Percentiles rank a stretch among this genome's conserved stretches.
Evolutionary conservation across 2,329 filamentous ascomycete species (phyloP).

Genomic region (Fusarium buharicum): DNA sequence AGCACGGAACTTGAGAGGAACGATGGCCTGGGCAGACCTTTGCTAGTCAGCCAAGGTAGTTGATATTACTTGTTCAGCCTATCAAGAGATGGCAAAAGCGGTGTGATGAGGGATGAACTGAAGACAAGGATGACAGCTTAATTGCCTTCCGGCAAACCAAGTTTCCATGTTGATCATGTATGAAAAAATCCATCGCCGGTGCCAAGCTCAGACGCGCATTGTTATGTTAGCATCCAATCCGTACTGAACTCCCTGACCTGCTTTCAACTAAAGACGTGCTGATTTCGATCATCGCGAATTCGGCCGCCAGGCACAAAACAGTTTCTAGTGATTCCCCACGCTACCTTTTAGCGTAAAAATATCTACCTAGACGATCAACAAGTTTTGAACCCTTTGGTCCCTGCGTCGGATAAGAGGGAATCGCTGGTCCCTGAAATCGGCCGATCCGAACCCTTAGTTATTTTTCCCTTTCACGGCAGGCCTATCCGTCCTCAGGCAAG

Average conservation of each 20-base stretch:
- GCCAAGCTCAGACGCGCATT: not conserved
- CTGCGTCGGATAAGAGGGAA: not conserved
- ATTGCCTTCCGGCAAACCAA: constrained; percentile 3
- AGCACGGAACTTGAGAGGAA: not conserved
- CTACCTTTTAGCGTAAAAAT: constrained; percentile 5
- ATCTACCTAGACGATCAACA: not conserved
- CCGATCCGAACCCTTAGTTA: constrained; percentile 3
- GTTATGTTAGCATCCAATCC: constrained; percentile 14
- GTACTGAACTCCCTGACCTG: not conserved
- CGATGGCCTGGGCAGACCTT: not conserved
- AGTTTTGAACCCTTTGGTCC: not conserved
- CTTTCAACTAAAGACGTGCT: not conserved
- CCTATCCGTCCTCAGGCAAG: constrained; percentile 11
- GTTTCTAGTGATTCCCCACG: constrained; percentile 3
- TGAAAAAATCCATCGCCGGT: constrained; percentile 6
- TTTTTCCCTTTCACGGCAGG: constrained; percentile 1
- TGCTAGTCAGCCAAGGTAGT: not conserved
- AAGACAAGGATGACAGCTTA: constrained; percentile 8
- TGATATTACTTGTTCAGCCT: not conserved
- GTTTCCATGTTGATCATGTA: constrained; percentile 8
- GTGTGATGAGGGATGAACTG: constrained; percentile 12
- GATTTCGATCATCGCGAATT: constrained; percentile 34
- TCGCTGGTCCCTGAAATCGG: constrained; percentile 7
- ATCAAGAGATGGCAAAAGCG: constrained; percentile 11
- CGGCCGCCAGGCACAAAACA: constrained; percentile 21